These are phyloP conservation scores for Urochloa ruziziensis DNA, from an alignment of 176 grass and related monocot genomes.

Conservation along the genomic window DNA sequence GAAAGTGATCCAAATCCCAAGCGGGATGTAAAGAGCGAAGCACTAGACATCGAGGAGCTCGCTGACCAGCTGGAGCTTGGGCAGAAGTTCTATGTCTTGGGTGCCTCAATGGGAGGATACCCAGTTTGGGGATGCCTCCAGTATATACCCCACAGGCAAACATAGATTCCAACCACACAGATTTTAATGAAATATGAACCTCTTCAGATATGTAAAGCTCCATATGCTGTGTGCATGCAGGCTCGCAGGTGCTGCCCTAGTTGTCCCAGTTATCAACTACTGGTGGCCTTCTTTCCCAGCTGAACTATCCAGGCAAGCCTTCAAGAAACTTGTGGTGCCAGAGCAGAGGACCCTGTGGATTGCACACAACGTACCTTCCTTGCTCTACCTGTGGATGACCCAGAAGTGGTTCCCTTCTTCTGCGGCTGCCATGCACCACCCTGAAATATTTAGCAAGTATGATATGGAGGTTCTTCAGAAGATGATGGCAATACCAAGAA, in stretches of 20 bases:
- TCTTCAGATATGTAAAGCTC: constrained; percentile 15
- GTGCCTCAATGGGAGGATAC: constrained; percentile 71
- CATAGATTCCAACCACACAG: neutral
- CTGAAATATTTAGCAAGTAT: constrained; percentile 60
- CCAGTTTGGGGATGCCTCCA: constrained; percentile 74
- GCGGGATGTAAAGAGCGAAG: constrained; percentile 61
- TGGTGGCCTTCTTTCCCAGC: constrained; percentile 78
- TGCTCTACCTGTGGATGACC: constrained; percentile 73
- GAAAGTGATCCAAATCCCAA: constrained; percentile 80
- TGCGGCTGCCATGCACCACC: constrained; percentile 40
- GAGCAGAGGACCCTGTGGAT: constrained; percentile 68
- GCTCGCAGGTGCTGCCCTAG: constrained; percentile 60
- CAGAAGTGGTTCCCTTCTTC: constrained; percentile 76
- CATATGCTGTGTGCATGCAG: constrained; percentile 17
- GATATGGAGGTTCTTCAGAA: constrained; percentile 65
- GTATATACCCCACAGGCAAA: constrained; percentile 78
- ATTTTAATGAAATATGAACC: neutral
- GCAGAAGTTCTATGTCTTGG: constrained; percentile 67
- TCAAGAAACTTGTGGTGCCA: constrained; percentile 49
- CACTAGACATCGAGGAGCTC: constrained; percentile 72
- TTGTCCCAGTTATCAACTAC: constrained; percentile 76
- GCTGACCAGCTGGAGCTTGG: constrained; percentile 70
- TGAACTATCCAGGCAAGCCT: constrained; percentile 53
- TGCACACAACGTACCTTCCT: constrained; percentile 66
- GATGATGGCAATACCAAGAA: constrained; percentile 40